Evolutionary conservation across 305 asterid species (phyloP).

Genomic region (Ruellia speciosa): DNA sequence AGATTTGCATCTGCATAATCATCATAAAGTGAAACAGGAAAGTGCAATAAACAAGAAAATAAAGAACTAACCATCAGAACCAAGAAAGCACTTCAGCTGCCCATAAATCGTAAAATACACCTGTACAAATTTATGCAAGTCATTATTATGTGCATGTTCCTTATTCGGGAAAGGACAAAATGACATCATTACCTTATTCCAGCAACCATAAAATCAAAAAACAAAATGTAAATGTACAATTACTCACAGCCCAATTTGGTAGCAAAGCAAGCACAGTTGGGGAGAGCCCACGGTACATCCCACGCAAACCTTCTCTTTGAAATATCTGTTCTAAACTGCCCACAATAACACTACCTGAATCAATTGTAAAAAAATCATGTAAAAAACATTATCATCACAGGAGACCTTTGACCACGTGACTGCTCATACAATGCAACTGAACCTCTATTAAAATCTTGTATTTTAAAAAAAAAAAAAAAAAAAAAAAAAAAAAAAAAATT

Average conservation of each 20-base stretch:
- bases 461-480: too few species aligned
- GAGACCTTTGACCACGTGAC: neutral
- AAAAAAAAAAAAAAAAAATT: too few species aligned
- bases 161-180: neutral
- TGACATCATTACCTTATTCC: conserved; percentile 9
- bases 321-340: conserved; percentile 81
- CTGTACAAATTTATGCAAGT: neutral
- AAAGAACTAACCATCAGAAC: conserved; percentile 14
- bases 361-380: conserved; percentile 19
- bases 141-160: neutral
- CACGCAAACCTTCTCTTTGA: conserved; percentile 84
- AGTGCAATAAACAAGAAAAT: neutral
- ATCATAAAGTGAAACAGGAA: conserved; percentile 4
- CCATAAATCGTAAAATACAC: conserved; percentile 16
- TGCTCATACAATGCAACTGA: neutral
- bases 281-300: conserved; percentile 91
- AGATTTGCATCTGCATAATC: conserved; percentile 3
- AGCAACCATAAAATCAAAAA: conserved; percentile 4
- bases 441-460: too few species aligned
- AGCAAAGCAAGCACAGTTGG: conserved; percentile 84
- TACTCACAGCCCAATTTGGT: conserved; percentile 93
- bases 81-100: conserved; percentile 14
- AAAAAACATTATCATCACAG: neutral
- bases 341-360: conserved; percentile 73
- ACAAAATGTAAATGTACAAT: neutral